Conservation (phyloP, 257 asterid species). For the Nicotiana otophora region DNA sequence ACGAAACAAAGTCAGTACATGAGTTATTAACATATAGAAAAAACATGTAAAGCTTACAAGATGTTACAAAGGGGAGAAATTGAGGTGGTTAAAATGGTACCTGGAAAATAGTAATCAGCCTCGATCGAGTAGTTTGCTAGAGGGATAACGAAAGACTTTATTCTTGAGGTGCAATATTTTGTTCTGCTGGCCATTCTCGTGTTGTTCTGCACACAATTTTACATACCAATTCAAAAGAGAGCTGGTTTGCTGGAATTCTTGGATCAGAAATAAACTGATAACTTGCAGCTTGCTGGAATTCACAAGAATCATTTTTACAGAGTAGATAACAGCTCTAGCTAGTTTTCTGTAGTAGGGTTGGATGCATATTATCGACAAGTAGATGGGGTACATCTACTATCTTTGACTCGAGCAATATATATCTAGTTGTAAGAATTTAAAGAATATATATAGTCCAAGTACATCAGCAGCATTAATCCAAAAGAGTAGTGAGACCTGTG, state of each 20-base stretch:
- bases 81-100: slow-evolving; percentile 22
- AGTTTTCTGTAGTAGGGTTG: neutral
- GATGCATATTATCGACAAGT: no score
- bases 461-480: neutral
- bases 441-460: neutral
- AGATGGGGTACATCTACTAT: no score
- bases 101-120: slow-evolving; percentile 72
- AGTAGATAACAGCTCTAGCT: neutral
- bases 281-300: neutral
- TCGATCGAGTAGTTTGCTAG: slow-evolving; percentile 77
- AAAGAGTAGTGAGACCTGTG: neutral
- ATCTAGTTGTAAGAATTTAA: neutral
- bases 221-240: neutral
- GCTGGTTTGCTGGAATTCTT: neutral
- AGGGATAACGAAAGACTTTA: slow-evolving; percentile 84
- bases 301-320: neutral
- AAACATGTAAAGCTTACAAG: neutral
- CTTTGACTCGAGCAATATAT: neutral
- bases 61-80: neutral
- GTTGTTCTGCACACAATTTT: slow-evolving; percentile 45
- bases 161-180: slow-evolving; percentile 89
- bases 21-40: neutral
- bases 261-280: neutral
- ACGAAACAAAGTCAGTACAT: neutral
- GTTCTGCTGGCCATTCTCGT: slow-evolving; percentile 89